Percentiles rank a stretch among this genome's conserved stretches.
These are phyloP conservation scores for Saxophila tyrrhenica DNA, from an alignment of 495 filamentous ascomycete genomes.

Conservation along the genomic window DNA sequence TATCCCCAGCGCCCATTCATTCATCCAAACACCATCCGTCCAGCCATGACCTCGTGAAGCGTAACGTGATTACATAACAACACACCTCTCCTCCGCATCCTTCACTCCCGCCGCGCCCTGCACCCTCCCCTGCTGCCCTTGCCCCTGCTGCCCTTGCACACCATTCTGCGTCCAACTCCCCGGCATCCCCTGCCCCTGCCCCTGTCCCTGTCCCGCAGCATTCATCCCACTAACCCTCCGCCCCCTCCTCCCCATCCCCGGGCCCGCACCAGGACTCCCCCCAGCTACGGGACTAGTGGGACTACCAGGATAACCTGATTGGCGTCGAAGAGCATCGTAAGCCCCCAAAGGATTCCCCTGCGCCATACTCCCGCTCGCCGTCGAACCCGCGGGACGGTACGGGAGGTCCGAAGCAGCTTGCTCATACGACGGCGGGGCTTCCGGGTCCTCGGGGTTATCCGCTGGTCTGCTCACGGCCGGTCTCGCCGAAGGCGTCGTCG, in stretches of 20 bases:
- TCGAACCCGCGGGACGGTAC: slow-evolving; percentile 43
- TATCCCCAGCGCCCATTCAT: neutral
- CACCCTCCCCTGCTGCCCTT: slow-evolving; percentile 2
- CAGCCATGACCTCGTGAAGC: neutral
- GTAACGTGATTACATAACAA: slow-evolving; percentile 24
- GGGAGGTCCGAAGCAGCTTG: slow-evolving; percentile 55
- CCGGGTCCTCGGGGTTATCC: slow-evolving; percentile 19
- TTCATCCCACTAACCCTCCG: neutral
- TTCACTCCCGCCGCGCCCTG: slow-evolving; percentile 6
- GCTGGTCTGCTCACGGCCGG: slow-evolving; percentile 19
- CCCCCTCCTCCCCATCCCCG: no score
- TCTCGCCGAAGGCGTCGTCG: neutral
- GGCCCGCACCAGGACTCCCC: no score
- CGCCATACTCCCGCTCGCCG: neutral
- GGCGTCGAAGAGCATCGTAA: slow-evolving; percentile 7
- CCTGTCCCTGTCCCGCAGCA: neutral
- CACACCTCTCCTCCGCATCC: slow-evolving; percentile 28
- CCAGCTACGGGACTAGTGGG: no score
- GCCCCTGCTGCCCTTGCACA: slow-evolving; percentile 4
- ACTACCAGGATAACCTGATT: neutral
- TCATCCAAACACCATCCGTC: neutral
- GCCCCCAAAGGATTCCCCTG: slow-evolving; percentile 12
- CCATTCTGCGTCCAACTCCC: neutral
- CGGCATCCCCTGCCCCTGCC: slow-evolving; percentile 7
- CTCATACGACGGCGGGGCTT: slow-evolving; percentile 63